These are phyloP conservation scores for Ustilago cynodontis DNA, from an alignment of 1,284 basidiomycete species.

Conservation along the genomic window DNA sequence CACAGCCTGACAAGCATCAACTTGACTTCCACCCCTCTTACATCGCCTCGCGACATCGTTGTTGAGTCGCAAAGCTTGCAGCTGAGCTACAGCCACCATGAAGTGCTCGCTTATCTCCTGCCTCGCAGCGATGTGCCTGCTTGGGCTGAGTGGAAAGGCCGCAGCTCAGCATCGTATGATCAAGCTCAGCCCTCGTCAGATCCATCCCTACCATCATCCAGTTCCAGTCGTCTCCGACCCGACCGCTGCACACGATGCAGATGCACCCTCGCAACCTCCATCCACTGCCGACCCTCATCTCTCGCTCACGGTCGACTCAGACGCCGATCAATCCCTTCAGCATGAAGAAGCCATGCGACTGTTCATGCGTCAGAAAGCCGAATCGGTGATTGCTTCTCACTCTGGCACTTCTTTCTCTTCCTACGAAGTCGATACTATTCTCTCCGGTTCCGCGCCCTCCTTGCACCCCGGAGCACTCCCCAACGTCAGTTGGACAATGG, in stretches of 20 bases:
- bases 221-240: slow-evolving; percentile 2
- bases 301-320: slow-evolving; percentile 18
- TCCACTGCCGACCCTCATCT: slow-evolving; percentile 15
- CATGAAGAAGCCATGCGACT: slow-evolving; percentile 30
- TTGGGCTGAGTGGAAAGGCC: neutral
- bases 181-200: slow-evolving; percentile 8
- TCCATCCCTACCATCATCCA: neutral
- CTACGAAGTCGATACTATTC: slow-evolving; percentile 23
- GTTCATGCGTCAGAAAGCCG: slow-evolving; percentile 29
- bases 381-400: slow-evolving; percentile 27
- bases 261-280: neutral
- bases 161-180: slow-evolving; percentile 11
- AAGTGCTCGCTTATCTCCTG: neutral
- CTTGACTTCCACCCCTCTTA: too few relatives aligned
- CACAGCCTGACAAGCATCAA: neutral
- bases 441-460: slow-evolving; percentile 14
- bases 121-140: neutral
- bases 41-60: too few relatives aligned
- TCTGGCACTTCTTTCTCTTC: slow-evolving; percentile 9
- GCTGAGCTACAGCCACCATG: neutral
- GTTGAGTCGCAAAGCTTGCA: too few relatives aligned
- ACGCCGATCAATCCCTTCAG: slow-evolving; percentile 14
- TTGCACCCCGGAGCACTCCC: slow-evolving; percentile 22
- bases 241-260: neutral
- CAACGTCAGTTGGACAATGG: slow-evolving; percentile 33